A percentile compares a stretch with the other conserved stretches of the same genome.
Conservation (phyloP, 2,329 filamentous ascomycete genomes). For the Ophiosphaerella narmari region DNA sequence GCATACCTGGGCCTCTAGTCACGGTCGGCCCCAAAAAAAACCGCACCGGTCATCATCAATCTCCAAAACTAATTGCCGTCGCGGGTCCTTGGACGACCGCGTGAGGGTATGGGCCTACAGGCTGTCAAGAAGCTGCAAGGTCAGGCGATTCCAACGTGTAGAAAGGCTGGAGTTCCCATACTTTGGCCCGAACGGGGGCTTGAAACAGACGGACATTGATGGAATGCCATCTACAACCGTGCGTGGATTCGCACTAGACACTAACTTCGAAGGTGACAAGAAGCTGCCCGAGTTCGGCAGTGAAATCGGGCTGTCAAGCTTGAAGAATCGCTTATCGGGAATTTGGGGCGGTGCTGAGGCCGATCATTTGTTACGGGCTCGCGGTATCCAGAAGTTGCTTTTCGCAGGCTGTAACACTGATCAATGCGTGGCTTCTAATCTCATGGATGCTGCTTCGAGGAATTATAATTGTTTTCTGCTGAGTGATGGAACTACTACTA, state of each 20-base stretch:
- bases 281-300: not conserved
- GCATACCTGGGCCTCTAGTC: constrained; percentile 6
- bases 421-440: constrained; percentile 7
- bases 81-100: constrained; percentile 43
- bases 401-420: constrained; percentile 8
- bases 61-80: constrained; percentile 61
- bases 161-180: not conserved
- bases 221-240: constrained; percentile 4
- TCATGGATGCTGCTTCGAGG: constrained; percentile 5
- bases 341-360: constrained; percentile 3
- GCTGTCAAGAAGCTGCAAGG: not conserved
- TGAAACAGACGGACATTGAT: not conserved
- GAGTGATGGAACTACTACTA: constrained; percentile 2
- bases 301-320: constrained; percentile 4
- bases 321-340: constrained; percentile 10
- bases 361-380: not conserved
- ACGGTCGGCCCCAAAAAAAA: constrained; percentile 46
- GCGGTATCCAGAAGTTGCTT: constrained; percentile 4
- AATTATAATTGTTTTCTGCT: constrained; percentile 6
- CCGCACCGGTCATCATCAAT: constrained; percentile 58
- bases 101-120: not conserved
- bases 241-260: constrained; percentile 4
- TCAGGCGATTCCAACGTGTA: not conserved
- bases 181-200: not conserved
- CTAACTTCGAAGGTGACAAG: constrained; percentile 4